Percentiles rank a stretch among this genome's conserved stretches.
Evolutionary conservation across 2,329 filamentous ascomycete species (phyloP).

Genomic region (Pseudogymnoascus sp.): DNA sequence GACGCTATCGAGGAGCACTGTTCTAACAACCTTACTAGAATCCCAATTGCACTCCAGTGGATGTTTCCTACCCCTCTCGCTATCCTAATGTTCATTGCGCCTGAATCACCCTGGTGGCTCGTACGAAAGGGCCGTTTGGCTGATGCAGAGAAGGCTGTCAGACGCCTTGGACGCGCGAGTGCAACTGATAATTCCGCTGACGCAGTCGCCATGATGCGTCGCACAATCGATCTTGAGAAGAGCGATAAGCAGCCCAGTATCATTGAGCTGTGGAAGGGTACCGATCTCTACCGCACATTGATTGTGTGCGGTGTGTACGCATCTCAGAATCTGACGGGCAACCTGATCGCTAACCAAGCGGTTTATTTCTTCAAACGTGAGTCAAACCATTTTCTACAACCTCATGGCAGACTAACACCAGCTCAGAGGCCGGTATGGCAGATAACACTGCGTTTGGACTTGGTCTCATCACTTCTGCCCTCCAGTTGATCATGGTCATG

Average conservation of each 20-base stretch:
- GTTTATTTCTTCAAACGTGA: conserved; percentile 31
- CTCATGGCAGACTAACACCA: conserved; percentile 25
- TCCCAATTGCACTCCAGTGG: conserved; percentile 47
- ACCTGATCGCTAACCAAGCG: conserved; percentile 50
- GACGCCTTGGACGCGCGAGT: conserved; percentile 40
- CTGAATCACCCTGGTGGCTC: conserved; percentile 44
- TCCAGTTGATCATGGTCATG: conserved; percentile 57
- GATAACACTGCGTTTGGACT: conserved; percentile 51
- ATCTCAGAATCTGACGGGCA: conserved; percentile 55
- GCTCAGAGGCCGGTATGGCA: conserved; percentile 53
- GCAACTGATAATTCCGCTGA: conserved; percentile 34
- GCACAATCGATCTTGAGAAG: conserved; percentile 48
- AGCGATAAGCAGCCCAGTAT: conserved; percentile 33
- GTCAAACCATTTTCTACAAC: conserved; percentile 19
- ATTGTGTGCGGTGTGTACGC: conserved; percentile 52
- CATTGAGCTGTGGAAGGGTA: conserved; percentile 48
- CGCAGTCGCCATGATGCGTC: conserved; percentile 52
- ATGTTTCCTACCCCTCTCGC: conserved; percentile 45
- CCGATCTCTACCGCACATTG: conserved; percentile 46
- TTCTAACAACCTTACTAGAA: conserved; percentile 33
- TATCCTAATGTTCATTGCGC: conserved; percentile 35
- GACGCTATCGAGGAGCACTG: conserved; percentile 21
- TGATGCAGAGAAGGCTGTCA: conserved; percentile 38
- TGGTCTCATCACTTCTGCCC: conserved; percentile 57
- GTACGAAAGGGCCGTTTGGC: conserved; percentile 36